Evolutionary conservation across 2,329 filamentous ascomycete species (phyloP), one percentile per base, ranked within the genome.

Genomic region (Fusarium sp.): DNA sequence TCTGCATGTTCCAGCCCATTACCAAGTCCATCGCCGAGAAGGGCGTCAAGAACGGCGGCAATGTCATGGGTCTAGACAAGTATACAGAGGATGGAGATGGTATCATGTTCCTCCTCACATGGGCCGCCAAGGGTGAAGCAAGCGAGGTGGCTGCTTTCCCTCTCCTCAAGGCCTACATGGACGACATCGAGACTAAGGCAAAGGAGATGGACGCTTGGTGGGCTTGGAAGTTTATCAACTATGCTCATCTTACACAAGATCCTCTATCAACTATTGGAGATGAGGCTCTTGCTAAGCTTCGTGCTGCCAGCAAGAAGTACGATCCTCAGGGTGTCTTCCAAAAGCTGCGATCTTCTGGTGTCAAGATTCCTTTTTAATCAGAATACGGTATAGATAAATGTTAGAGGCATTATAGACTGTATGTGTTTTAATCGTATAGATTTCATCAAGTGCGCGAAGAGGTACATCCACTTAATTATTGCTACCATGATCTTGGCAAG

Each of bases 221-320:
- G 67, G 61, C 75, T 8, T 80, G 78, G 77, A 76, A 74, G 49
- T 86, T 85, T 56, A 76, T 86, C 55, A 86, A 86, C 75, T 86
- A 86, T 53, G 84, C 83, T 4, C 77, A 82, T 46, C 65, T 72
- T 4, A 77, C 74, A 22, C 83, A 86, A 73, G 77, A 83, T 36
- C 79, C 80, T 4, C 75, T 85, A 13, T 46, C 74, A 4, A 76
- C 79, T 4, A 83, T 83, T 62, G 84, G 84, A 0, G 67, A 78
- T 12, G 78, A 80, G 31, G 83, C 82, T 29, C 62, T 85, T 25
- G 71, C 74, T 2, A 79, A 76, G 59, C 65, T 84, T 52, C 74
- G 71, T 56, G 73, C 71, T 18, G 77, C 80, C 2, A 78, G 78
- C 17, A 62, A 69, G n/a, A 81, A 80, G 66, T 84, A 83, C 45